Evolutionary conservation across 257 asterid genomes (phyloP), one percentile per base, ranked within the genome.

Genomic region (Scutellaria baicalensis): DNA sequence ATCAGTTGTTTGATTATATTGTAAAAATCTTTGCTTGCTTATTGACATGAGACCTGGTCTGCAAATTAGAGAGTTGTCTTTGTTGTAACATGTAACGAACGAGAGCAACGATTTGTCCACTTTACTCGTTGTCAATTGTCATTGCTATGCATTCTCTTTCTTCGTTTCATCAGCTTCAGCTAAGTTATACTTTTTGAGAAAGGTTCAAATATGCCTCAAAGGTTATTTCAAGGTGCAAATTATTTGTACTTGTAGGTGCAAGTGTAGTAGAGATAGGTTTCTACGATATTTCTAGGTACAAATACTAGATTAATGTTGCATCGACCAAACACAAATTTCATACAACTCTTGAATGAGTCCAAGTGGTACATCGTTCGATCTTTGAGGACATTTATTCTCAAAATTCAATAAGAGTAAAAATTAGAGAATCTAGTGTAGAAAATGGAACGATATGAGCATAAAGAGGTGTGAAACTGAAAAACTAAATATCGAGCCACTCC

Each of bases 401-500:
- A 13, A 11, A 10, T 44, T 12, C 17, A 11, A 13, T 44, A 2
- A 11, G 6, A 44, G 5, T 10, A 1, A 12, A 12, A 4, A 11
- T 0, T 6, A 49, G 20, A 49, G 55, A 49, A n/a, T 49, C 55
- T 6, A 6, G 55, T 48, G 55, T 14, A 14, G 9, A 48, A 48
- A 17, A n/a, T n/a, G 9, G 1, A 6, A 49, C 10, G 0, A 1
- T 49, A 17, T 16, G 6, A 27, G 31, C 1, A 23, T 23, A 0
- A 0, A 0, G 31, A 23, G 1, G 31, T 23, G 33, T 27, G 33
- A 27, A 27, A 27, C 2, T 23, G 27, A 2, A 2, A 2, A 5
- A 56, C 55, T 65, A 78, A 51, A 77, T 66, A 51, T 74, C 66
- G 44, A 83, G 79, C 95, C 93, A 90, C 64, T 74, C 78, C 51